These are phyloP conservation scores for Akanthomyces lecanii DNA, from an alignment of 2,329 filamentous ascomycete genomes.

Conservation along the genomic window DNA sequence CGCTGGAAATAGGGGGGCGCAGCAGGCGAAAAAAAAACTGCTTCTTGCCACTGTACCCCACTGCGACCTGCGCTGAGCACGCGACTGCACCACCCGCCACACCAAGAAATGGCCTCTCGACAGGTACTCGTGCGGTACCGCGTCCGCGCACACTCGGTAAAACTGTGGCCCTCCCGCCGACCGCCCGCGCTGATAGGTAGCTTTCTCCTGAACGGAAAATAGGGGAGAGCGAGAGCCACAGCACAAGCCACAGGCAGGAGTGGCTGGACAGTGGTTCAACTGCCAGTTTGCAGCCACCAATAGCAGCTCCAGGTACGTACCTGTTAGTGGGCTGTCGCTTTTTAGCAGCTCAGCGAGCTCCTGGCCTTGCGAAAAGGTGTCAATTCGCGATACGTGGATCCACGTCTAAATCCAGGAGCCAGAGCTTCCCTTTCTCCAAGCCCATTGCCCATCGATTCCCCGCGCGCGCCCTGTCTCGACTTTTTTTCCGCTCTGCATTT, in stretches of 20 bases:
- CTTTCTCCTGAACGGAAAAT: background rate
- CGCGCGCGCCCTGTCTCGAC: background rate
- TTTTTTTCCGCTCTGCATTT: background rate
- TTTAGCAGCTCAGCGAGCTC: background rate
- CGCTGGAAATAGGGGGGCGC: constrained; percentile 13
- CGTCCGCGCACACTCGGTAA: background rate
- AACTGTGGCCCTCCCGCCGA: constrained; percentile 7
- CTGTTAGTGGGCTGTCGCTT: background rate
- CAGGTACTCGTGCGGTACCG: background rate
- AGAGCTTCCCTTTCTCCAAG: constrained; percentile 16
- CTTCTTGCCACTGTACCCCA: constrained; percentile 10
- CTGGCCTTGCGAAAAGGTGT: constrained; percentile 20
- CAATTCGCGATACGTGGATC: constrained; percentile 20
- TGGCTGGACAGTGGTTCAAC: background rate
- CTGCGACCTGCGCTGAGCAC: constrained; percentile 6
- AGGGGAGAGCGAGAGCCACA: constrained; percentile 4
- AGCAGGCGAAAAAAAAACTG: background rate
- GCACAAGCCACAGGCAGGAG: background rate
- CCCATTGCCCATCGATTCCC: constrained; percentile 1
- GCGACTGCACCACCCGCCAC: background rate
- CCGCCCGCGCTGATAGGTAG: background rate
- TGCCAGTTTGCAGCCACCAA: background rate
- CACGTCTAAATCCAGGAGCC: constrained; percentile 15
- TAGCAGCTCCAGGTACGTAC: background rate
- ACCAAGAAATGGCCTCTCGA: background rate